phyloP scores from a whole-genome alignment of 73 alveolate species.

The Symbiodinium pilosum region DNA sequence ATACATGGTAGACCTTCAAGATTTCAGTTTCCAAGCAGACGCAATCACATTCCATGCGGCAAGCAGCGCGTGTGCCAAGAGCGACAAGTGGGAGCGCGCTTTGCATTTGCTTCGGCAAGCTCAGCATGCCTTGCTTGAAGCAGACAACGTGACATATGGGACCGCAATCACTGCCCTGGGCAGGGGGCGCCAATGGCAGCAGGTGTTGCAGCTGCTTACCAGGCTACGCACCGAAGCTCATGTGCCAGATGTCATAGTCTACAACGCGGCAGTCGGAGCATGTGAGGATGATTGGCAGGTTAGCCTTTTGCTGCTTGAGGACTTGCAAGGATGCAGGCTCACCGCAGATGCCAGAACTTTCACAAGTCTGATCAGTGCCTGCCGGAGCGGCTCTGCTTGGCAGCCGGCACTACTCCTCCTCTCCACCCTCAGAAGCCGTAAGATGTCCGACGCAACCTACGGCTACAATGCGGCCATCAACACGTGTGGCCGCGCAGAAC shows the following conservation, averaged over 20 bases:
- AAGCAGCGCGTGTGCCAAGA: slow-evolving; percentile 23
- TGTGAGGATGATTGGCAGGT: slow-evolving; percentile 20
- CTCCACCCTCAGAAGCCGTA: not conserved
- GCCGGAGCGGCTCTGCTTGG: slow-evolving; percentile 23
- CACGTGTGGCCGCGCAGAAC: slow-evolving; percentile 45
- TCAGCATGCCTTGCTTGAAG: not conserved
- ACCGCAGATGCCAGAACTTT: not conserved
- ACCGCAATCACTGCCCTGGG: not conserved
- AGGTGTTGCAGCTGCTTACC: not conserved
- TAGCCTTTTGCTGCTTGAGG: not conserved
- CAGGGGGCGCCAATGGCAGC: not conserved
- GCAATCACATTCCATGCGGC: slow-evolving; percentile 8
- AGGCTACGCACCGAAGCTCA: not conserved
- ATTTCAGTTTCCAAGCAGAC: not conserved
- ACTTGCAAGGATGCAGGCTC: not conserved
- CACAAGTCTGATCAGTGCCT: slow-evolving; percentile 32
- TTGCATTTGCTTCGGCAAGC: not conserved
- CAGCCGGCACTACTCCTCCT: not conserved
- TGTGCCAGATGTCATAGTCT: slow-evolving; percentile 9
- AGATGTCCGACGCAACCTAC: not conserved
- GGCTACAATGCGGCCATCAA: slow-evolving; percentile 45
- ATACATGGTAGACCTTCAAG: not conserved
- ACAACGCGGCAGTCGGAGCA: slow-evolving; percentile 46
- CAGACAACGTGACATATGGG: slow-evolving; percentile 1
- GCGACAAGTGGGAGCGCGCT: not conserved